Evolutionary conservation across 2,329 filamentous ascomycete species (phyloP), one percentile per base, ranked within the genome.

Genomic region (Leptodontidium sp.): DNA sequence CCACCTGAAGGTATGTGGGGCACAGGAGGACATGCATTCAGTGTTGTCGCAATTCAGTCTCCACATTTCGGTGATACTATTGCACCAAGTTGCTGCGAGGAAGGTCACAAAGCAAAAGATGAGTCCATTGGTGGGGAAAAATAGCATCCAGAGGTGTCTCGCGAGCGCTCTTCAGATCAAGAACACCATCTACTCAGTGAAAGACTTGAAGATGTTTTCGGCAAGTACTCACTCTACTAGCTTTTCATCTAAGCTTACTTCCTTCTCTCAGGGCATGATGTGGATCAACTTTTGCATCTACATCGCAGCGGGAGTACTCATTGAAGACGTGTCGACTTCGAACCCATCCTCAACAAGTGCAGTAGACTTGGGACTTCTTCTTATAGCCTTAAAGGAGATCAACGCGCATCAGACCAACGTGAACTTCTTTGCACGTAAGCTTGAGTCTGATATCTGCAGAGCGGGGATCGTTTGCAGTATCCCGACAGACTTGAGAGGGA

Each of bases 111-210:
- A 62, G 26, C n/a, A 62, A 17, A 49, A 15, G 21, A 43, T 49
- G 21, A n/a, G 47, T 26, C n/a, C 12, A 7, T 2, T n/a, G 6
- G 29, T 62, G 11, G 15, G 11, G 40, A 40, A 50, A 9, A 45
- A 49, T 9, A 47, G 29, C 24, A 50, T 50, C 40, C 59, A 62
- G 17, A 26, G 59, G 15, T 62, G 59, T 62, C 59, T 62, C 40
- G 24, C 26, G 1, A 62, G 59, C 21, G 35, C 59, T 12, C 12
- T 62, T 17, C 35, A 62, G 40, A 62, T 62, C 26, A 62, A 62
- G 15, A 26, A 62, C 11, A 62, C 26, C 6, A 50, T 62, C 6
- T 62, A 62, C 43, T 62, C 40, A 12, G 40, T 62, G 21, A n/a
- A 47, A 32, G 59, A 62, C 59, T 29, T 62, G 59, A 29, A 15